Evolutionary conservation across 495 filamentous ascomycete genomes (phyloP).

Genomic region (Saxophila tyrrhenica): DNA sequence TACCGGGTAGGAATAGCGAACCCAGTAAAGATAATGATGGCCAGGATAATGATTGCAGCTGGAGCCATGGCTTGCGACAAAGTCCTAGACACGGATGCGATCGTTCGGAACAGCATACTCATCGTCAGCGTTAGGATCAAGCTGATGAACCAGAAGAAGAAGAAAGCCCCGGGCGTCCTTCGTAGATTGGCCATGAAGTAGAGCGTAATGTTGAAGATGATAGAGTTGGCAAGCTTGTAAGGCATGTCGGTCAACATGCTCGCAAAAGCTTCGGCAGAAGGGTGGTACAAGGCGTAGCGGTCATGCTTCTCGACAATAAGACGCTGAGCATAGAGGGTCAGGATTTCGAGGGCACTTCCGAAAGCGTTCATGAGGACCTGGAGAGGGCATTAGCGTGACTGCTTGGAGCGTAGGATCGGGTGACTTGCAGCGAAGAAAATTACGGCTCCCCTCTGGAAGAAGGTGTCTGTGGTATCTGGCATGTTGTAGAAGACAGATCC

Average conservation of each 20-base stretch:
- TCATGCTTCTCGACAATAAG: slow-evolving; percentile 87
- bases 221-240: slow-evolving; percentile 41
- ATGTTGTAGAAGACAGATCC: slow-evolving; percentile 75
- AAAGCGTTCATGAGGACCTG: slow-evolving; percentile 71
- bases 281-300: slow-evolving; percentile 86
- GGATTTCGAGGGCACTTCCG: slow-evolving; percentile 41
- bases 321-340: slow-evolving; percentile 78
- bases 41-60: slow-evolving; percentile 68
- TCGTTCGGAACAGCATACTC: slow-evolving; percentile 57
- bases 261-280: slow-evolving; percentile 73
- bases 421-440: slow-evolving; percentile 59
- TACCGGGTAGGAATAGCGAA: slow-evolving; percentile 67
- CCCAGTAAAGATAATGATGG: slow-evolving; percentile 51
- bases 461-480: slow-evolving; percentile 47
- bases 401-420: background rate
- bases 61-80: slow-evolving; percentile 77
- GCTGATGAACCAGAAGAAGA: slow-evolving; percentile 37
- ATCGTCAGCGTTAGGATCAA: slow-evolving; percentile 34
- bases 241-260: slow-evolving; percentile 77
- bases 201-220: slow-evolving; percentile 49
- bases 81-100: slow-evolving; percentile 67
- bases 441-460: slow-evolving; percentile 69
- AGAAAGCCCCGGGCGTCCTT: slow-evolving; percentile 55
- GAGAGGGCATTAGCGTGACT: slow-evolving; percentile 11
- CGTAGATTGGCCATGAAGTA: slow-evolving; percentile 84